A percentile compares a stretch with the other conserved stretches of the same genome.
phyloP scores from a whole-genome alignment of 345 rosid genomes.

The Ailanthus altissimus region DNA sequence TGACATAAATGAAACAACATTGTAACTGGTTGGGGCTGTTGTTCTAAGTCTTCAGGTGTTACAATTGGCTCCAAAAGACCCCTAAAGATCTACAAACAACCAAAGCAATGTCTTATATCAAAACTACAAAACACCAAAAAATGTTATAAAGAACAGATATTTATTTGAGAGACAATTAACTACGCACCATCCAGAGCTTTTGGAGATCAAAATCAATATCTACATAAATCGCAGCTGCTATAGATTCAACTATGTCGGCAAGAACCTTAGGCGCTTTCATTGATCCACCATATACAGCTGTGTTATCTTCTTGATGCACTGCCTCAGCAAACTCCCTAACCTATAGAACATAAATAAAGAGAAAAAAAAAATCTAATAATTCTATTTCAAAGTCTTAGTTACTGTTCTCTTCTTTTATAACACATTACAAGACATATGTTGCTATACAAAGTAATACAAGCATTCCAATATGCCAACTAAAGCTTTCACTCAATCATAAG shows the following conservation, averaged over 20 bases:
- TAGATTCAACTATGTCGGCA: conserved; percentile 73
- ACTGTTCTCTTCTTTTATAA: background rate
- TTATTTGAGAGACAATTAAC: background rate
- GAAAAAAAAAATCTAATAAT: background rate
- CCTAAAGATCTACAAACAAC: conserved; percentile 53
- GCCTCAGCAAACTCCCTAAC: conserved; percentile 58
- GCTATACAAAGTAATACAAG: background rate
- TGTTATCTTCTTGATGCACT: conserved; percentile 50
- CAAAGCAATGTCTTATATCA: background rate
- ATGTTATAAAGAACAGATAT: background rate
- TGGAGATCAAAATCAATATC: conserved; percentile 60
- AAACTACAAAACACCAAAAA: conserved; percentile 8
- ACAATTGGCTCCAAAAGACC: conserved; percentile 70
- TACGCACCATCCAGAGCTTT: conserved; percentile 70
- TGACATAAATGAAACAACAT: conserved; percentile 60
- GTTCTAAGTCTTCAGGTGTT: conserved; percentile 52
- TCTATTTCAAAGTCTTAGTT: background rate
- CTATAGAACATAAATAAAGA: conserved; percentile 29
- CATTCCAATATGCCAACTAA: background rate
- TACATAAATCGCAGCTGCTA: conserved; percentile 71
- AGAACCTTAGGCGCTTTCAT: conserved; percentile 83
- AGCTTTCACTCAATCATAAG: background rate
- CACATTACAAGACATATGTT: background rate
- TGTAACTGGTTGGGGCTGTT: conserved; percentile 73
- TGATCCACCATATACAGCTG: conserved; percentile 55